Evolutionary conservation across 2,329 filamentous ascomycete genomes (phyloP), one percentile per base, ranked within the genome.

Genomic region (Niveomyces coronatus): DNA sequence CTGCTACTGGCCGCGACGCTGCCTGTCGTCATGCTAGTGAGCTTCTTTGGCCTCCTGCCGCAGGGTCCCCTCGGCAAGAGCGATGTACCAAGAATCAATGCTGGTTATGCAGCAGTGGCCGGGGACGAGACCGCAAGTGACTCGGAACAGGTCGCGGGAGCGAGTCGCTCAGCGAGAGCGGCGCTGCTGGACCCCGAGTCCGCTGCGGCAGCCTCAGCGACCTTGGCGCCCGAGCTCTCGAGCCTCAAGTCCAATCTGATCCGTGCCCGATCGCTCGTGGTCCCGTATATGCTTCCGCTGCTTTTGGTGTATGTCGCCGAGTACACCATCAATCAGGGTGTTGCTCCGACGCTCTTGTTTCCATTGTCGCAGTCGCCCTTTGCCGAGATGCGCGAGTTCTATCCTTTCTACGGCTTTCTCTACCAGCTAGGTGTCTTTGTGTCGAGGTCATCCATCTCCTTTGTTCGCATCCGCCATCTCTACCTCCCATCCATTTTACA

Each of bases 261-360:
- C n/a, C 79, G 85, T 4, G 76, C 82, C 0, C 71, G 64, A 44
- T 67, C 70, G 1, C 67, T 96, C 2, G 81, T 95, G 53, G 65
- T 93, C 31, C 76, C 76, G 0, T 81, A 80, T 57, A 96, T 98
- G 87, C 69, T 94, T 4, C 91, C 91, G 0, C 70, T 98, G 11
- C 70, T 96, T 23, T 65, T 96, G 13, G 91, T 98, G 20, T 98
- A 95, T 57, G 74, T 96, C 24, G 86, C 88, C 40, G 91, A 98
- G 64, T 98, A 98, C 57, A 93, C 85, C 39, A 95, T 96, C 60
- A 96, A 96, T 63, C 88, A 94, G 64, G 89, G 88, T 24, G 86
- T 96, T 1, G 71, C 86, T 0, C 89, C 91, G 1, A 94, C 87
- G 0, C 67, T 96, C 0, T 73, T 98, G 4, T 98, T 94, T 54